Evolutionary conservation across 305 asterid species (phyloP).

Genomic region (Rubia peregrina): DNA sequence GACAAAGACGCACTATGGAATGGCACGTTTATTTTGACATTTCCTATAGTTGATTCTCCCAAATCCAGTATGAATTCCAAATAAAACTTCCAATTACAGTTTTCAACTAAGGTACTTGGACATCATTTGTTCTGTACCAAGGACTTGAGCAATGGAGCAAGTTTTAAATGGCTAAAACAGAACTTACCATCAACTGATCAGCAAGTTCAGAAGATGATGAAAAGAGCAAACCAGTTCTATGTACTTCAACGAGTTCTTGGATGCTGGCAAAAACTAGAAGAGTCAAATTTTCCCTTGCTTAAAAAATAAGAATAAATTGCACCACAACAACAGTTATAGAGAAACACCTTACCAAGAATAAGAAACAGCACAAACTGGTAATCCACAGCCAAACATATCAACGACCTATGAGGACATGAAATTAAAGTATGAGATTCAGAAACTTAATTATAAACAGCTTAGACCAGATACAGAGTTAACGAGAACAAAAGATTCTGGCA

Average conservation of each 20-base stretch:
- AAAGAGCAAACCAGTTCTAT: constrained; percentile 83
- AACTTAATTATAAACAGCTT: background rate
- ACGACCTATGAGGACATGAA: constrained; percentile 53
- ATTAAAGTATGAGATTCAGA: constrained; percentile 19
- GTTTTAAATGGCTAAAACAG: background rate
- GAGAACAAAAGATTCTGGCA: constrained; percentile 7
- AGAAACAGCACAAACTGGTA: constrained; percentile 96
- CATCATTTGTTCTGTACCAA: background rate
- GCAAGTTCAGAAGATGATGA: constrained; percentile 93
- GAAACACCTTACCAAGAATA: constrained; percentile 76
- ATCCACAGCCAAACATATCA: constrained; percentile 98
- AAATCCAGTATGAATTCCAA: background rate
- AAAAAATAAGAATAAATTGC: background rate
- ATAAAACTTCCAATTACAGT: background rate
- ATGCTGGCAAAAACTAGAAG: constrained; percentile 45
- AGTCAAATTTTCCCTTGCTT: constrained; percentile 12
- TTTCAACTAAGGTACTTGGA: background rate
- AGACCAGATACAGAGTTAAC: background rate
- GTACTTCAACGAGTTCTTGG: constrained; percentile 76
- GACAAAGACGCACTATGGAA: background rate
- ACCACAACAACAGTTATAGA: constrained; percentile 6
- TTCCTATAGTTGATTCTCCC: background rate
- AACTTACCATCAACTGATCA: constrained; percentile 80
- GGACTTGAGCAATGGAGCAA: background rate
- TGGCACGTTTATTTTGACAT: background rate